Conservation (phyloP, 257 asterid species). For the Solanum virginianum region DNA sequence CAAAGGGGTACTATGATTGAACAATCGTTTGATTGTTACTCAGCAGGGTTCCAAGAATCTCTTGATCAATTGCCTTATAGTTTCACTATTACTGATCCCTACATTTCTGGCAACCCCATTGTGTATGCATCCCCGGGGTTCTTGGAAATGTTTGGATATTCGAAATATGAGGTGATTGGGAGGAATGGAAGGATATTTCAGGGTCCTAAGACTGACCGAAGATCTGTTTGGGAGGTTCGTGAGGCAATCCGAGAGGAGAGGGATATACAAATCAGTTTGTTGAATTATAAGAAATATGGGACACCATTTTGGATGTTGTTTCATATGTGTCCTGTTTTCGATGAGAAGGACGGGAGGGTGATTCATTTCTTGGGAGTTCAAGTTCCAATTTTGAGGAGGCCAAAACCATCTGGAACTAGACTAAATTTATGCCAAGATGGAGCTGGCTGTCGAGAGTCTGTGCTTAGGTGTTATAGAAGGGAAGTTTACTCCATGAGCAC, state of each 20-base stretch:
- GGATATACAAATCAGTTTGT: slow-evolving; percentile 42
- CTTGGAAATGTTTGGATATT: slow-evolving; percentile 71
- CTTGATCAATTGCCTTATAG: slow-evolving; percentile 61
- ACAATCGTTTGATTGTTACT: slow-evolving; percentile 56
- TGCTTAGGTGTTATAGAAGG: slow-evolving; percentile 66
- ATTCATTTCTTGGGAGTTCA: slow-evolving; percentile 37
- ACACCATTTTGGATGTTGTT: slow-evolving; percentile 92
- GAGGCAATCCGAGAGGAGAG: slow-evolving; percentile 83
- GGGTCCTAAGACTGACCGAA: slow-evolving; percentile 73
- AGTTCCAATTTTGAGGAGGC: slow-evolving; percentile 55
- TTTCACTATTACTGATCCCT: slow-evolving; percentile 84
- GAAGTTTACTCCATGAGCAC: slow-evolving; percentile 40
- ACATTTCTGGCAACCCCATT: slow-evolving; percentile 82
- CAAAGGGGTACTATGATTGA: slow-evolving; percentile 42
- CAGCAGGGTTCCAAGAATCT: slow-evolving; percentile 52
- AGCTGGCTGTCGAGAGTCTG: slow-evolving; percentile 20
- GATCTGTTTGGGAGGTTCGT: slow-evolving; percentile 72
- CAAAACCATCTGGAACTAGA: slow-evolving; percentile 13
- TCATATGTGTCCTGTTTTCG: slow-evolving; percentile 75
- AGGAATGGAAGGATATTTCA: slow-evolving; percentile 79
- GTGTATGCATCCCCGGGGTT: slow-evolving; percentile 80
- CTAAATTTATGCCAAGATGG: slow-evolving; percentile 25
- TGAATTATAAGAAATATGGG: slow-evolving; percentile 91
- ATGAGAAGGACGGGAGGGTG: slow-evolving; percentile 57
- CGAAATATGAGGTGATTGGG: slow-evolving; percentile 75